A percentile compares a stretch with the other conserved stretches of the same genome.
Evolutionary conservation across 768 basidiomycete genomes (phyloP).

Genomic region (Termitomyces sp.): DNA sequence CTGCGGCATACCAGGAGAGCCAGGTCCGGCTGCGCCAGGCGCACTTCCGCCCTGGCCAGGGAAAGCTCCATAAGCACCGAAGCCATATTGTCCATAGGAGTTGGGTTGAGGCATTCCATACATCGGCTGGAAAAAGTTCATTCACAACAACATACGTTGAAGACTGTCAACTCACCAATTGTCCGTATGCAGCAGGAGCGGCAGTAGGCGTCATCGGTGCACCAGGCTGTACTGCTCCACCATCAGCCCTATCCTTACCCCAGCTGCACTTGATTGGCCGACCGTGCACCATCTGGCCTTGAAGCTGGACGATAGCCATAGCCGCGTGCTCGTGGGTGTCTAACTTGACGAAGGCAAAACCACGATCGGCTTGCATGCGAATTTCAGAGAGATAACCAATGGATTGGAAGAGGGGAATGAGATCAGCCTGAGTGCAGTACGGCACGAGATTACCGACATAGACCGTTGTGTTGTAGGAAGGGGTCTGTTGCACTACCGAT

Average conservation of each 20-base stretch:
- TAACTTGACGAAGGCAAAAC: slow-evolving; percentile 98
- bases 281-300: slow-evolving; percentile 96
- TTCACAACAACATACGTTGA: neutral
- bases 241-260: slow-evolving; percentile 93
- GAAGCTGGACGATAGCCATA: slow-evolving; percentile 94
- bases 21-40: slow-evolving; percentile 41
- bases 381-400: slow-evolving; percentile 99
- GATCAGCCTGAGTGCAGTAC: slow-evolving; percentile 94
- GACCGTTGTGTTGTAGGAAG: slow-evolving; percentile 91
- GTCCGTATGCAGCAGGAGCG: slow-evolving; percentile 65
- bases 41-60: slow-evolving; percentile 51
- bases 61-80: slow-evolving; percentile 69
- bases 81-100: slow-evolving; percentile 76
- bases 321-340: slow-evolving; percentile 99
- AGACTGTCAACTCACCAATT: slow-evolving; percentile 54
- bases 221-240: slow-evolving; percentile 46
- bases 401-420: slow-evolving; percentile 96
- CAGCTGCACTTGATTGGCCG: slow-evolving; percentile 97
- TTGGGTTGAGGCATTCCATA: slow-evolving; percentile 86
- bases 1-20: slow-evolving; percentile 57
- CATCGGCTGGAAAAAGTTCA: slow-evolving; percentile 54
- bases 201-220: slow-evolving; percentile 55
- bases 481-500: slow-evolving; percentile 88
- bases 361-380: slow-evolving; percentile 98
- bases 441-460: slow-evolving; percentile 99